phyloP scores from a whole-genome alignment of 164 flowering plant species.

The Tetrastigma voinierianum region DNA sequence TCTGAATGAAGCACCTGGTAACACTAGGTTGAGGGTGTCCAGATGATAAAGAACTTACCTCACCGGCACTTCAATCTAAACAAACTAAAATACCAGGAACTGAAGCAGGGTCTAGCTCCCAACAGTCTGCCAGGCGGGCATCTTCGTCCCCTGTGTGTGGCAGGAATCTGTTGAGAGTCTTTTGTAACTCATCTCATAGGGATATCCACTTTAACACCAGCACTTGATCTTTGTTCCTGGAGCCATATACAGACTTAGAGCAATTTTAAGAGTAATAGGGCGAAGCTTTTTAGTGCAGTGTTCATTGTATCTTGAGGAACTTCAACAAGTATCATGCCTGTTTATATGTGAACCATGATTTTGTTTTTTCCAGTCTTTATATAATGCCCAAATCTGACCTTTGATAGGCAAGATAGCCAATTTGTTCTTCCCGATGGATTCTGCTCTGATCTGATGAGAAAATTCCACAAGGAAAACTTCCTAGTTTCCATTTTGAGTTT shows the following conservation, averaged over 20 bases:
- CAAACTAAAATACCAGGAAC: slow-evolving; percentile 20
- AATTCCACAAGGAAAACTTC: slow-evolving; percentile 4
- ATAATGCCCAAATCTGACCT: slow-evolving; percentile 37
- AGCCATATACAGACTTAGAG: slow-evolving; percentile 27
- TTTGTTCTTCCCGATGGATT: slow-evolving; percentile 2
- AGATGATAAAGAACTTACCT: background rate
- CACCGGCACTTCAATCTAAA: slow-evolving; percentile 7
- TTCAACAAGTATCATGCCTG: slow-evolving; percentile 48
- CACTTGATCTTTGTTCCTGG: slow-evolving; percentile 21
- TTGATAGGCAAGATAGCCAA: slow-evolving; percentile 23
- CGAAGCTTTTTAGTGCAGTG: slow-evolving; percentile 20
- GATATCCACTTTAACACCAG: slow-evolving; percentile 19
- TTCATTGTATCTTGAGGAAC: slow-evolving; percentile 23
- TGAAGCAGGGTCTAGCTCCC: slow-evolving; percentile 48
- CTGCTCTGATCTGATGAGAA: slow-evolving; percentile 26
- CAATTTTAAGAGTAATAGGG: slow-evolving; percentile 26
- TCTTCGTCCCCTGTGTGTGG: slow-evolving; percentile 29
- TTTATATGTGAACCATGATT: too few species aligned
- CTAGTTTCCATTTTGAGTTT: slow-evolving; percentile 7
- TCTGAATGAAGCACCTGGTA: background rate
- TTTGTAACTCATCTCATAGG: slow-evolving; percentile 25
- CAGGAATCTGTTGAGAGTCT: slow-evolving; percentile 55
- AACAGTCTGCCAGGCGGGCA: slow-evolving; percentile 27
- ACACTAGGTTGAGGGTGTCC: background rate
- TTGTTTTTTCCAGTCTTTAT: slow-evolving; percentile 26